Evolutionary conservation across 495 filamentous ascomycete genomes (phyloP).

Genomic region (Aspergillus sclerotiicarbonarius): DNA sequence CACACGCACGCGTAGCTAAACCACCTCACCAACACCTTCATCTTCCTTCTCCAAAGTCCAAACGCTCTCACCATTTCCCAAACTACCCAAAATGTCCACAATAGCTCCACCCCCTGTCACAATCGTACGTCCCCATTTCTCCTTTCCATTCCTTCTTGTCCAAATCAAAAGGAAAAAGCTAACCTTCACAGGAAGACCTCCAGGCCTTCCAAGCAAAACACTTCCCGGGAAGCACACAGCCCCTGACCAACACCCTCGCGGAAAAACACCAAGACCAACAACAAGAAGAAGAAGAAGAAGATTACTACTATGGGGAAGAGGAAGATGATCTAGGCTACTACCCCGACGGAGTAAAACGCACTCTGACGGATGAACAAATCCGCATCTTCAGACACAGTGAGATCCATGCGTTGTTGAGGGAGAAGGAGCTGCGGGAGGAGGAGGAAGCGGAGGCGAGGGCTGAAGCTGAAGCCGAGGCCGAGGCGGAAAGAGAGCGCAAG

Average conservation of each 20-base stretch:
- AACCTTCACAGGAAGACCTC: conserved; percentile 62
- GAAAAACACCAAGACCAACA: background rate
- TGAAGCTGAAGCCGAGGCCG: background rate
- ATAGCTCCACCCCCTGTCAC: too few relatives aligned
- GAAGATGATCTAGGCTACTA: conserved; percentile 86
- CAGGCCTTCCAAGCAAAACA: conserved; percentile 64
- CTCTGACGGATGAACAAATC: conserved; percentile 88
- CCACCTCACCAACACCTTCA: too few relatives aligned
- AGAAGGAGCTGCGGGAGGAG: conserved; percentile 40
- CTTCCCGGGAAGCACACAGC: conserved; percentile 44
- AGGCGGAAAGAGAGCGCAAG: background rate
- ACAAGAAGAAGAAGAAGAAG: conserved; percentile 29
- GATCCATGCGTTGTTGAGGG: conserved; percentile 67
- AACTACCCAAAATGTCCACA: background rate
- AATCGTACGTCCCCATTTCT: too few relatives aligned
- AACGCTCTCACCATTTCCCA: background rate
- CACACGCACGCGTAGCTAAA: too few relatives aligned
- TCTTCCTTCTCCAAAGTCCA: too few relatives aligned
- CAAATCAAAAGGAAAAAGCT: conserved; percentile 14
- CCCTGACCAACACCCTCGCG: conserved; percentile 19
- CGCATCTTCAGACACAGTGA: conserved; percentile 89
- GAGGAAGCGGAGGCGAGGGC: conserved; percentile 15
- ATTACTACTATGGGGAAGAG: conserved; percentile 42
- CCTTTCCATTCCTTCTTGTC: too few relatives aligned
- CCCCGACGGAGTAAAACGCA: conserved; percentile 82